Conservation (phyloP, 1,139 yeast species). For the Kurtzmaniella quercitrusa region DNA sequence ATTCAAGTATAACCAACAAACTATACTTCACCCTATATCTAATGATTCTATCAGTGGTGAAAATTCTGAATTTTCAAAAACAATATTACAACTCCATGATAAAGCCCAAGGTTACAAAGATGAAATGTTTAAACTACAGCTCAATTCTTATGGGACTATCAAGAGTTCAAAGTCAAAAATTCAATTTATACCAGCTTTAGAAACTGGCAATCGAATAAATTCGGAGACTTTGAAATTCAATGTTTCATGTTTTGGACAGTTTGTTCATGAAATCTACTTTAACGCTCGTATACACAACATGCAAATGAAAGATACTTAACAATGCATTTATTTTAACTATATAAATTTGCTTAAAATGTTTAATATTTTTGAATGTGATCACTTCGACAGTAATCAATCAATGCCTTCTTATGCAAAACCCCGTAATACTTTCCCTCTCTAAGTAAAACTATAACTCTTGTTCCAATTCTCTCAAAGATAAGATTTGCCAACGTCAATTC, state of each 20-base stretch:
- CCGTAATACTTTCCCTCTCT: slow-evolving; percentile 50
- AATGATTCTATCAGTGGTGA: neutral
- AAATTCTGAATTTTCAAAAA: neutral
- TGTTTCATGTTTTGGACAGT: neutral
- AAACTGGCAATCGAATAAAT: neutral
- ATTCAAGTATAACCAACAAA: slow-evolving; percentile 4
- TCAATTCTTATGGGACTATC: too few species aligned
- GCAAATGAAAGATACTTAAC: slow-evolving; percentile 3
- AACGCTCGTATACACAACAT: slow-evolving; percentile 6
- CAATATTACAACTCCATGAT: neutral
- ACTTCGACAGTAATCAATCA: slow-evolving; percentile 42
- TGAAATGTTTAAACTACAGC: too few species aligned
- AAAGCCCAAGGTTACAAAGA: neutral
- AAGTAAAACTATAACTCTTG: slow-evolving; percentile 47
- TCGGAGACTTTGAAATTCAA: neutral
- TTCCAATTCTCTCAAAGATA: slow-evolving; percentile 53
- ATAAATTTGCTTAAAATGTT: neutral
- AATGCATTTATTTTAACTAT: neutral
- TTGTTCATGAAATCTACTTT: neutral
- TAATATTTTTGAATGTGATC: slow-evolving; percentile 5
- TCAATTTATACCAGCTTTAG: too few species aligned
- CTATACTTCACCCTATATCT: slow-evolving; percentile 2
- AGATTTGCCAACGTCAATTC: slow-evolving; percentile 52
- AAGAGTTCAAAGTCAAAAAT: too few species aligned
- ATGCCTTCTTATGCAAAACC: slow-evolving; percentile 51